phyloP scores from a whole-genome alignment of 2,329 filamentous ascomycete species.

The Periconia sp. region DNA sequence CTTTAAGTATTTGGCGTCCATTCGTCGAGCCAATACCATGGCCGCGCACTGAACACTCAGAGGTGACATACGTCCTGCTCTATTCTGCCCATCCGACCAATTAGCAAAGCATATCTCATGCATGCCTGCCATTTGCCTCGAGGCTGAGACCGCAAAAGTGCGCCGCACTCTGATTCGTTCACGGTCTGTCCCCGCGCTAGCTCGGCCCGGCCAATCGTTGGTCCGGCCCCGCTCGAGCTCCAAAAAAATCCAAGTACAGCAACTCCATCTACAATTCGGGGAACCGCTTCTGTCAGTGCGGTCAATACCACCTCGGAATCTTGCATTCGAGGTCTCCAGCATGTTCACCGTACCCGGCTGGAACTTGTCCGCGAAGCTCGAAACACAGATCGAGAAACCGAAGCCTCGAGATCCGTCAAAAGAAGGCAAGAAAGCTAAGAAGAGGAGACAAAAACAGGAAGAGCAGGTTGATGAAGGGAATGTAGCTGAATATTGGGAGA shows the following conservation, averaged over 20 bases:
- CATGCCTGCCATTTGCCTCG: too few species aligned
- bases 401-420: slow-evolving; percentile 44
- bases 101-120: too few species aligned
- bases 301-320: neutral
- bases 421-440: slow-evolving; percentile 63
- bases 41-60: too few species aligned
- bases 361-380: slow-evolving; percentile 79
- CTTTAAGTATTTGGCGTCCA: too few species aligned
- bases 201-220: neutral
- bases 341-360: slow-evolving; percentile 97
- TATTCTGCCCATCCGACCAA: too few species aligned
- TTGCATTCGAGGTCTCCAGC: slow-evolving; percentile 16
- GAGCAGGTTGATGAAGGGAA: slow-evolving; percentile 77
- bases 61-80: too few species aligned
- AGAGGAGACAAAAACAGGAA: slow-evolving; percentile 67
- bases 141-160: too few species aligned
- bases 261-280: neutral
- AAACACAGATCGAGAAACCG: slow-evolving; percentile 66
- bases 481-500: slow-evolving; percentile 48
- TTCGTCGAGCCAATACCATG: too few species aligned
- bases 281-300: neutral
- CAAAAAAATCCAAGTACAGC: slow-evolving; percentile 1
- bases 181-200: too few species aligned
- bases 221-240: slow-evolving; percentile 1
- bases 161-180: too few species aligned